These are phyloP conservation scores for Suhomyces prunicola DNA, from an alignment of 805 yeast genomes.

Conservation along the genomic window DNA sequence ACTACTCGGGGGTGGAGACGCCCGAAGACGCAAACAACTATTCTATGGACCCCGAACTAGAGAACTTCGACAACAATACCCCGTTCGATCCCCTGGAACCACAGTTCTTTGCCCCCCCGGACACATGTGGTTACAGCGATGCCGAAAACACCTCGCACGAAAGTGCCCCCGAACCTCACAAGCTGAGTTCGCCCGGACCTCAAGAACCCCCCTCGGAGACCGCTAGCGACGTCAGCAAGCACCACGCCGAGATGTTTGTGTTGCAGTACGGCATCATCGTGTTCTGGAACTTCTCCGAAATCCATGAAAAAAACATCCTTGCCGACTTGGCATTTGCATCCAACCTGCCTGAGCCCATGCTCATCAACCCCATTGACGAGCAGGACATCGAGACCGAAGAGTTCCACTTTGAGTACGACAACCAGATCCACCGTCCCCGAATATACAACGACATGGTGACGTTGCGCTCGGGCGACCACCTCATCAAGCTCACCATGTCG, in stretches of 20 bases:
- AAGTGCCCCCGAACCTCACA: neutral
- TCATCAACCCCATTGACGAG: constrained; percentile 74
- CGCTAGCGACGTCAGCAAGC: constrained; percentile 46
- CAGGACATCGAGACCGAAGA: constrained; percentile 93
- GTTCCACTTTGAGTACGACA: constrained; percentile 70
- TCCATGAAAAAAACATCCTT: constrained; percentile 86
- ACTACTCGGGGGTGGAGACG: constrained; percentile 75
- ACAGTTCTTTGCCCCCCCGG: constrained; percentile 67
- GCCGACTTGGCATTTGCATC: constrained; percentile 84
- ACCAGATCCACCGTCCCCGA: constrained; percentile 59
- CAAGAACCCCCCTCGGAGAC: neutral
- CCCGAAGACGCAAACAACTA: constrained; percentile 53
- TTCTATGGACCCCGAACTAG: constrained; percentile 44
- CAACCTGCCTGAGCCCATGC: constrained; percentile 43
- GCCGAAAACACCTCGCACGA: constrained; percentile 2
- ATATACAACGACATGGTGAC: constrained; percentile 95
- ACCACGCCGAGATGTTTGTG: constrained; percentile 82
- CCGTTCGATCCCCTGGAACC: constrained; percentile 92
- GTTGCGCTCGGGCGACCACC: constrained; percentile 83
- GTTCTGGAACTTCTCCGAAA: constrained; percentile 93
- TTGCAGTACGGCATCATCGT: constrained; percentile 95
- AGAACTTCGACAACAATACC: constrained; percentile 44
- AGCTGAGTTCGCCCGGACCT: neutral
- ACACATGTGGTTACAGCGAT: constrained; percentile 17
- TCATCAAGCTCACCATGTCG: constrained; percentile 87